Conservation (phyloP, 2,329 filamentous ascomycete species). For the Fusarium heterosporum region DNA sequence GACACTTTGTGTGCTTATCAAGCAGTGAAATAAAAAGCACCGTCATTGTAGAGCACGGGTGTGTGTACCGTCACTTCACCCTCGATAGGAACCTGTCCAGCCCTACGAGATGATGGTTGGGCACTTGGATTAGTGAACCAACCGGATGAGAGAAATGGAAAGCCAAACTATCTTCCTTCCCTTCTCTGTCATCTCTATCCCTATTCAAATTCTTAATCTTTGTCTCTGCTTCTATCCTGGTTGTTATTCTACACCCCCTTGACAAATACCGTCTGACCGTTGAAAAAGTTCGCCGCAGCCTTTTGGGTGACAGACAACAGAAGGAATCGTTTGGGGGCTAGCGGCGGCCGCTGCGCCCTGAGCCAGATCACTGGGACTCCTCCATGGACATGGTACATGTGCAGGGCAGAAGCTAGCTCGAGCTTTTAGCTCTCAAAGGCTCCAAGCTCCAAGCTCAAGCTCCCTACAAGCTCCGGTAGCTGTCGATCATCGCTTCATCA, state of each 20-base stretch:
- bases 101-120: slow-evolving; percentile 27
- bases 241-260: slow-evolving; percentile 12
- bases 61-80: slow-evolving; percentile 1
- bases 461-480: slow-evolving; percentile 16
- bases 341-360: slow-evolving; percentile 37
- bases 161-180: neutral
- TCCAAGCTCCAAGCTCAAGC: slow-evolving; percentile 7
- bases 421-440: neutral
- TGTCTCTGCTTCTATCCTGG: neutral
- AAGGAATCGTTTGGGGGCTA: slow-evolving; percentile 24
- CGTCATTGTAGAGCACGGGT: slow-evolving; percentile 5
- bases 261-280: slow-evolving; percentile 23
- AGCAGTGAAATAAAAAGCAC: neutral
- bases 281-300: slow-evolving; percentile 14
- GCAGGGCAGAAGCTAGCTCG: neutral
- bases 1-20: slow-evolving; percentile 35
- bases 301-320: slow-evolving; percentile 22
- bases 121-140: slow-evolving; percentile 29
- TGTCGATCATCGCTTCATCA: slow-evolving; percentile 30
- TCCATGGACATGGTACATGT: neutral
- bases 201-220: neutral
- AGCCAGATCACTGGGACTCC: slow-evolving; percentile 41
- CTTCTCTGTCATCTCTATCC: neutral
- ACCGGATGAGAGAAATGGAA: slow-evolving; percentile 2
- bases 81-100: slow-evolving; percentile 23